Base-by-base conservation (phyloP, 2,329 filamentous ascomycete species). In the Cytospora piceae region DNA sequence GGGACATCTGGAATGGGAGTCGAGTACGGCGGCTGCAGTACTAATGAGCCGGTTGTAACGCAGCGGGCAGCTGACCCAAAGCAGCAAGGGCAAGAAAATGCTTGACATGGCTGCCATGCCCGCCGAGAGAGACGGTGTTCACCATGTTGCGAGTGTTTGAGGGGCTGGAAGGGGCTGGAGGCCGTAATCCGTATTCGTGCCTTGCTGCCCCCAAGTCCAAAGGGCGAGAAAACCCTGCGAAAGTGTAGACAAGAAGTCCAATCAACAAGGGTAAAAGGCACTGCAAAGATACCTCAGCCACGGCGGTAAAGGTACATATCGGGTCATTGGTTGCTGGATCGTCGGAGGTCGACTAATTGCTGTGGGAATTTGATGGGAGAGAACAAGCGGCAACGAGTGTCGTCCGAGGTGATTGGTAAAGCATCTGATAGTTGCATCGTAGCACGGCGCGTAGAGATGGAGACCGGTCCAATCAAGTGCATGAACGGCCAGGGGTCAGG, bases 381-480 rank as follows among this genome's bases (percentile, higher is more conserved):
- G 27, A 39, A 53, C 39, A 42, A 42, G 63, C 66, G 62, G 57
- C 65, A 68, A 54, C 29, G 37, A 32, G 4, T 34, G 57, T 61
- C 60, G 42, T 60, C 63, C 32, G 56, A 66, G 59, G 52, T 68
- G 66, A 66, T 66, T 68, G 66, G 63, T 29, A 63, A 55, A 63
- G 22, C 51, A 54, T 42, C 59, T 56, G 51, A 66, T 52, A 66
- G 63, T 62, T 61, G 63, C 49, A 57, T 56, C 54, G 58, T 42
- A 61, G 66, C 59, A 65, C 54, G 66, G 66, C 66, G 66, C 63
- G 60, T 68, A 68, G 56, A 63, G 60, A 66, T 49, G 59, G 64
- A 46, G 61, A 34, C 51, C 54, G 17, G 51, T 24, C 66, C 66
- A 68, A 68, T 66, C 66, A 66, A 42, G 32, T 34, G 24, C 32